Base-by-base conservation (phyloP, 148 eudicot species). In the Cornus kousa region DNA sequence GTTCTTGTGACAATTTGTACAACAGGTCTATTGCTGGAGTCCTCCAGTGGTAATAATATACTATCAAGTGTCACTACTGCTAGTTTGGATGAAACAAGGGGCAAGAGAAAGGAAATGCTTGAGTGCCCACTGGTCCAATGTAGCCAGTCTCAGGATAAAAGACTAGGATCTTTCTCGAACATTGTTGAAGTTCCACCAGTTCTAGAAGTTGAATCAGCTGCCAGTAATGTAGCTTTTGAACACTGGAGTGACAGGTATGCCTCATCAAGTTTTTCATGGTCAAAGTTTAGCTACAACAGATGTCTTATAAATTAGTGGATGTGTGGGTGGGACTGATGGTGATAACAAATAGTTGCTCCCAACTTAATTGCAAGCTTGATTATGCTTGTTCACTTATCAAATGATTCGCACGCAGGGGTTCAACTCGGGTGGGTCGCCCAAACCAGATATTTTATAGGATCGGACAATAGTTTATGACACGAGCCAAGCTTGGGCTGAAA, bases 181-280 rank as follows among this genome's bases (percentile, higher is more conserved):
- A 9, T 53, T 7, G 20, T 53, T 48, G 67, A 71, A 59, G 32
- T 68, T 72, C 74, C 80, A 28, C 74, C 80, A 28, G 31, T 73
- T 55, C n/a, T 37, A 67, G 81, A 80, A 68, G 81, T 14, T 71
- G 73, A 77, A 68, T 73, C 75, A 60, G n/a, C 31, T 67, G 70
- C 35, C 62, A 35, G 72, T 69, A 77, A 76, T 80, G 72, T 75
- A 59, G 50, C 32, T 84, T 39, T 28, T 46, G 67, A 69, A 64
- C 78, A 69, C 13, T 55, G 48, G 57, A 71, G 72, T 13, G 65
- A 70, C 81, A 80, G 86, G 86, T 80, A 69, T 55, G 80, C 74
- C 24, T 46, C 9, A 37, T 46, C 10, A 12, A 33, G 48, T 37
- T 22, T 57, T 72, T 50, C 64, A 50, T 39, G 4, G 6, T 33